Evolutionary conservation across 441 rosid species (phyloP), one percentile per base, ranked within the genome.

Genomic region (Biscutella auriculata): DNA sequence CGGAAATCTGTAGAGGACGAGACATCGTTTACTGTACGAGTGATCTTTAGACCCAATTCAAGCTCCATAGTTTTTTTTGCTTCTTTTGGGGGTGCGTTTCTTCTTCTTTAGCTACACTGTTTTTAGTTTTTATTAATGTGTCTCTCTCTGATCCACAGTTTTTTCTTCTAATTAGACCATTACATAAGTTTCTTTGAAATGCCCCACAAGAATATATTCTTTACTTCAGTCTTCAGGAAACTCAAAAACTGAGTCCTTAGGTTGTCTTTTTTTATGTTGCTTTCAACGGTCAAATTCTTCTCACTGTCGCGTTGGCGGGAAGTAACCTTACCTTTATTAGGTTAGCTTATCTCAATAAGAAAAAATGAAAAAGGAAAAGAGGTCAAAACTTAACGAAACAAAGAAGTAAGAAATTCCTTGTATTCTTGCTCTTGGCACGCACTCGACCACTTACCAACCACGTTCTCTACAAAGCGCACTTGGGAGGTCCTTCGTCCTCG

Each of bases 1-100:
- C 66, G 69, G 26, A 85, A 68, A 59, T 77, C 75, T 12, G 83
- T 23, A 11, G 68, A 68, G 59, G 85, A 77, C 57, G 77, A 76
- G 26, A 57, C 63, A 62, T 81, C 83, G 40, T 85, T 86, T 74
- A 66, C 81, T 15, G 76, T 77, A 30, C 60, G 79, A 11, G 87
- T 82, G 71, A 91, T 84, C 79, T 81, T 88, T 37, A 91, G 63
- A 60, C 88, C 93, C 36, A 88, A 57, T 73, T 91, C 93, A 7
- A 91, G 63, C 86, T 85, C 95, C 96, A 88, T 87, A 9, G 9
- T 37, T 27, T 14, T 14, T 37, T 12, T 21, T 35, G 3, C 17
- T 13, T 19, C 23, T 19, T 19, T 19, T 19, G 2, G 23, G 23
- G 23, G 23, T 54, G 9, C 48, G 36, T 2, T 27, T 17, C 50